Percentiles rank a stretch among this genome's conserved stretches.
Conservation (phyloP, 345 rosid genomes). For the Acer campestre region DNA sequence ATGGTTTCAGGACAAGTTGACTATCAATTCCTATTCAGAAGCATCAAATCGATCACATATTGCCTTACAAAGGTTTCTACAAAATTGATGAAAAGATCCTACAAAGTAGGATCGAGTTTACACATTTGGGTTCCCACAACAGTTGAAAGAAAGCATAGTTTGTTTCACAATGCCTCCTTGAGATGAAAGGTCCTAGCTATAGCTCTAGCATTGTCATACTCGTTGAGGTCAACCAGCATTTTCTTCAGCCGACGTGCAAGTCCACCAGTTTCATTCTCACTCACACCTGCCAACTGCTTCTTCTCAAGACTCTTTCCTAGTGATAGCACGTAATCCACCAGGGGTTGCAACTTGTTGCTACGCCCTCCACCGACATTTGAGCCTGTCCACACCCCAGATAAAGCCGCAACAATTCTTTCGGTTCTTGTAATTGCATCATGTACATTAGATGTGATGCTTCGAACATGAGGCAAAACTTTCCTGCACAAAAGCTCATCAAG, state of each 20-base stretch:
- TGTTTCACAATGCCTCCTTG: constrained; percentile 72
- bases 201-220: constrained; percentile 81
- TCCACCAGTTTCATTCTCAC: constrained; percentile 56
- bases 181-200: constrained; percentile 67
- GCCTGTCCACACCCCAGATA: constrained; percentile 86
- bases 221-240: constrained; percentile 83
- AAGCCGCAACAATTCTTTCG: constrained; percentile 74
- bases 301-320: constrained; percentile 59
- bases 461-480: constrained; percentile 82
- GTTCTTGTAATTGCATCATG: constrained; percentile 86
- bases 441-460: constrained; percentile 70
- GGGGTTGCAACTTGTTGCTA: constrained; percentile 77
- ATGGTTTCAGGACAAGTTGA: too few species aligned
- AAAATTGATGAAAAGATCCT: background rate
- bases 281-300: constrained; percentile 54
- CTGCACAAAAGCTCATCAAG: constrained; percentile 78
- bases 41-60: background rate
- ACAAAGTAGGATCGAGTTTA: background rate
- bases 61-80: constrained; percentile 1
- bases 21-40: too few species aligned
- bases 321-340: constrained; percentile 68
- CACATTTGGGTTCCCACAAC: background rate
- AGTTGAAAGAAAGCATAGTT: background rate
- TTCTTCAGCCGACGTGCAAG: constrained; percentile 86
- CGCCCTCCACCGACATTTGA: constrained; percentile 52